Evolutionary conservation across 176 grass and related monocot genomes (phyloP), one percentile per base, ranked within the genome.

Genomic region (Alloteropsis semialata): DNA sequence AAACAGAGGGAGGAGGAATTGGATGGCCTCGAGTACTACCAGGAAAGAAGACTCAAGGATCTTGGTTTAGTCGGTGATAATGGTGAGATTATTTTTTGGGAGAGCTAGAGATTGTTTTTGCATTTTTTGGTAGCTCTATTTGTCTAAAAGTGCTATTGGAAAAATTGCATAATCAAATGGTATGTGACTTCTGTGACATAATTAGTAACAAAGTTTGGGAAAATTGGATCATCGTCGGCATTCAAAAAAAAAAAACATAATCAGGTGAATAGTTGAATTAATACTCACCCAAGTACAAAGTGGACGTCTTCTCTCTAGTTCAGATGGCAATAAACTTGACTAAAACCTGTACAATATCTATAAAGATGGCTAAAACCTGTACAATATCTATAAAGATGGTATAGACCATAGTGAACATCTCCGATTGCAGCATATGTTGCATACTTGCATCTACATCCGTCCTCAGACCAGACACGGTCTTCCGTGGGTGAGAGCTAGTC

Each of bases 71-170:
- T 89, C 34, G 85, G 96, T 8, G 93, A 98, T 65, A 94, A 95
- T 61, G 93, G 93, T 74, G 96, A 98, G 22, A 98, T 98, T 85
- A 98, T 98, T 59, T 98, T 98, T 79, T 95, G 96, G 96, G 96
- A 98, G 88, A 90, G 75, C 29, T 87, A 90, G 85, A 57, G 22
- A 81, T 51, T 43, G 44, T 45, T 67, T 65, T n/a, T n/a, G n/a
- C n/a, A n/a, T n/a, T n/a, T n/a, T n/a, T 32, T 69, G 72, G 30
- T 53, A 67, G 16, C 82, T 29, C 27, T 36, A 55, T 72, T 77
- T 58, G 10, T 58, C 41, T 19, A 29, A n/a, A 24, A 71, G 8
- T 41, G 80, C 17, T 49, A 64, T 46, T 65, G 64, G 37, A 45
- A 41, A 61, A 7, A 43, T 7, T 56, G 46, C 59, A 76, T 84